Base-by-base conservation (phyloP, 164 flowering plant genomes). In the Magnolia officinalis region DNA sequence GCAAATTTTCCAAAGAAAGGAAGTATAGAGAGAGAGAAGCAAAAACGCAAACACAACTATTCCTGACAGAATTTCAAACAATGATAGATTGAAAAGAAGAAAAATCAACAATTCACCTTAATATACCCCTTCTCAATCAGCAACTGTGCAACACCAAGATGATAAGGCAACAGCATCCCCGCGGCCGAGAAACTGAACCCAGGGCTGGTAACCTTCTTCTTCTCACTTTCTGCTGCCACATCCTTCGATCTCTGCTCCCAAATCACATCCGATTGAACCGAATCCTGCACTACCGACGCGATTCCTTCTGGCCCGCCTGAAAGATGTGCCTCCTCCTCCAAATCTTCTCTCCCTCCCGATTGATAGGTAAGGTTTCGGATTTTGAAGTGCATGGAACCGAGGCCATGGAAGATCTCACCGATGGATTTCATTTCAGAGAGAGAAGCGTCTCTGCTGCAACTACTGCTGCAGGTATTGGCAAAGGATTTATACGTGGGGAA, bases 151-250 rank as follows among this genome's bases (percentile, higher is more conserved):
- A 87, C 98, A 0, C 98, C 97, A 18, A 95, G 90, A 87, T 95
- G 97, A 76, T 95, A 95, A 26, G 97, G 98, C 72, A 95, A 89
- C 78, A 95, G 80, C 55, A 91, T 85, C 1, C 98, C 98, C n/a
- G 97, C 98, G 2, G 97, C 97, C 2, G 98, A 93, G 83, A 95
- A 95, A 72, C 98, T 95, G 79, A 95, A 95, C 65, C 98, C 97
- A 13, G 97, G 96, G 69, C 93, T 90, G 2, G 90, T 89, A 11
- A 90, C 85, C 45, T 77, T 82, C 64, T 71, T 80, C 70, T 90
- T 66, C 63, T 76, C 78, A 77, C 81, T 80, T 89, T 91, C 96
- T 2, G 93, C 95, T 79, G 89, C 92, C 24, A 91, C 85, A 77
- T 92, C 98, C 83, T 86, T 83, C 74, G 63, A 80, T 59, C 88